Evolutionary conservation across 202 grass and related monocot species (phyloP).

Genomic region (Panicum virgatum): DNA sequence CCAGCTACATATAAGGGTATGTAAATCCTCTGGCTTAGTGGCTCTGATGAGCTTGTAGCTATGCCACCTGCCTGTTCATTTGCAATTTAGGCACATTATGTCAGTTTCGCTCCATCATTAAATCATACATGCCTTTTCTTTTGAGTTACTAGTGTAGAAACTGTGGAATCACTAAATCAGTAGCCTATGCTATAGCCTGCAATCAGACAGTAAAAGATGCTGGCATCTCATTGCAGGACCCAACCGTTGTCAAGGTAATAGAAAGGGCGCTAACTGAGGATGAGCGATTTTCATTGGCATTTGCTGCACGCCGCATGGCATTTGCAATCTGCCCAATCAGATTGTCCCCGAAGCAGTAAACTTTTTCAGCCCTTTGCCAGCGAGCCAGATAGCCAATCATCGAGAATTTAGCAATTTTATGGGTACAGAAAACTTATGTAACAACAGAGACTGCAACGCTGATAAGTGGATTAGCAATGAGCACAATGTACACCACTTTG

Average conservation of each 20-base stretch:
- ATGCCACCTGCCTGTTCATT: neutral
- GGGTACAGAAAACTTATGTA: constrained; percentile 29
- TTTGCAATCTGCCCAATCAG: constrained; percentile 86
- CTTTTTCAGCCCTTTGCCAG: neutral
- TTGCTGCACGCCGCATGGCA: constrained; percentile 81
- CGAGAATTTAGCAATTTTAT: neutral
- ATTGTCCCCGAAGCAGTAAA: constrained; percentile 67
- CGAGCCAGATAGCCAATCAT: neutral
- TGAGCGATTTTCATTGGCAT: constrained; percentile 82
- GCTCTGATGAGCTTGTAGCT: neutral
- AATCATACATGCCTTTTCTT: no score
- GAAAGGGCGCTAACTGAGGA: constrained; percentile 85
- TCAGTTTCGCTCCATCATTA: neutral
- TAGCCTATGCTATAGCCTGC: no score
- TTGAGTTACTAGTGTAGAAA: neutral
- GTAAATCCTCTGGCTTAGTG: neutral
- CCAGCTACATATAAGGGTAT: constrained; percentile 87
- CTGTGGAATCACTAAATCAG: neutral
- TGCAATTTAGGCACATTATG: neutral
- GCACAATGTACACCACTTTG: constrained; percentile 22
- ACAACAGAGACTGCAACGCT: neutral
- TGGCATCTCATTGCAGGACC: constrained; percentile 60
- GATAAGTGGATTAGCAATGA: constrained; percentile 6
- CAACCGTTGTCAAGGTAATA: constrained; percentile 76
- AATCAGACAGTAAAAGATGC: no score